Evolutionary conservation across 352 stramenopile species (phyloP).

Genomic region (Globisporangium abappressorium): DNA sequence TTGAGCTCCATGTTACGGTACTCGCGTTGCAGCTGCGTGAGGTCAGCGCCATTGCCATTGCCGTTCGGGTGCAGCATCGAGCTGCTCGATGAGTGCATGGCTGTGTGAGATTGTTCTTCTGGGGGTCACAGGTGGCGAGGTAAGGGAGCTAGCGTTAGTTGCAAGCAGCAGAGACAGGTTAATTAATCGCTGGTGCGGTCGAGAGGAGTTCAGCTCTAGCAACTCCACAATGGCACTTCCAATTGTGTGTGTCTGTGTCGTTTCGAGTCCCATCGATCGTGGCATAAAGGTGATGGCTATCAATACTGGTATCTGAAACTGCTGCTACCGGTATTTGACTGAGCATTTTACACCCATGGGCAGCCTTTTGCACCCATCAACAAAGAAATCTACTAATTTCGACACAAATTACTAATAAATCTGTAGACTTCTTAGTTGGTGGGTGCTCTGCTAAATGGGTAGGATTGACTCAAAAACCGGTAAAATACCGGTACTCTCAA

Average conservation of each 20-base stretch:
- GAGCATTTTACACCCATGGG: background rate
- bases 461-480: background rate
- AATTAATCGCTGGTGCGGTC: background rate
- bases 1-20: slow-evolving; percentile 98
- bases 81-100: slow-evolving; percentile 18
- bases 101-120: background rate
- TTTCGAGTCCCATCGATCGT: background rate
- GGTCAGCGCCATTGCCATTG: slow-evolving; percentile 39
- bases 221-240: background rate
- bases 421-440: too few relatives aligned
- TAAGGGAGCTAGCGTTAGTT: background rate
- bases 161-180: background rate
- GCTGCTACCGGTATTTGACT: background rate
- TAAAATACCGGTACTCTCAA: background rate
- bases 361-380: too few relatives aligned
- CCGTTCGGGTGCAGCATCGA: slow-evolving; percentile 12
- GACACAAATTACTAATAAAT: too few relatives aligned
- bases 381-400: too few relatives aligned
- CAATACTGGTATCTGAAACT: slow-evolving; percentile 1
- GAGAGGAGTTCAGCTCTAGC: background rate
- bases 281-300: background rate
- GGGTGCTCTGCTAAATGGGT: background rate
- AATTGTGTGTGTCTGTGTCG: background rate
- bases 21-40: slow-evolving; percentile 92
- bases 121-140: background rate